Evolutionary conservation across 345 rosid genomes (phyloP), one percentile per base, ranked within the genome.

Genomic region (Corchorus capsularis): DNA sequence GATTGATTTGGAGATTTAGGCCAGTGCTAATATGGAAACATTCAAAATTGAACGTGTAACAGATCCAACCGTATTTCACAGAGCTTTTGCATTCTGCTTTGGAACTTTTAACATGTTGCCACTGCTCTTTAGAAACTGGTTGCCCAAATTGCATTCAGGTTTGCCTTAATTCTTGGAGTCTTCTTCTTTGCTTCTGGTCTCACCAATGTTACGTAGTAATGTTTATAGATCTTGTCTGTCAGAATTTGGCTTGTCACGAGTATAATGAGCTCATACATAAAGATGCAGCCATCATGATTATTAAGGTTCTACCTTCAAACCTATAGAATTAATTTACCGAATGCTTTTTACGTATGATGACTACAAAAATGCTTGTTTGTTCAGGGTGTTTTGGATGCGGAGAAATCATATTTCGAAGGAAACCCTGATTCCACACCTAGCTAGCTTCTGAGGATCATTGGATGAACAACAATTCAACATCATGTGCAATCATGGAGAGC

Each of bases 101-200:
- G 81, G 94, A 93, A 67, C 89, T 95, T 57, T 85, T 93, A 71
- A 84, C 86, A 13, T 84, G 85, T 74, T 90, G 96, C 79, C 72
- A 56, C 79, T 95, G 99, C 85, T 63, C 75, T 15, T 89, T 76
- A 60, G 88, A 86, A 70, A 79, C 78, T 32, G 97, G 98, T 71
- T 95, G 99, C 77, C 99, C 97, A 12, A 87, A 85, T 76, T 95
- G 98, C 60, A 84, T 89, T 81, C 98, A 95, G 87, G 97, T 91
- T 60, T 35, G 83, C 34, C 15, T 62, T 60, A 47, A 19, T 59
- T 10, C 15, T 66, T 34, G 46, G 20, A 32, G 27, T 6, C 47
- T 46, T 12, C 2, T 20, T 45, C 0, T 8, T 49, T 27, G 9
- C n/a, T 64, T 43, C 41, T 2, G 9, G 55, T 47, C 8, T 67